Conservation (phyloP, 768 basidiomycete genomes). For the Leucogyrophana mollusca region DNA sequence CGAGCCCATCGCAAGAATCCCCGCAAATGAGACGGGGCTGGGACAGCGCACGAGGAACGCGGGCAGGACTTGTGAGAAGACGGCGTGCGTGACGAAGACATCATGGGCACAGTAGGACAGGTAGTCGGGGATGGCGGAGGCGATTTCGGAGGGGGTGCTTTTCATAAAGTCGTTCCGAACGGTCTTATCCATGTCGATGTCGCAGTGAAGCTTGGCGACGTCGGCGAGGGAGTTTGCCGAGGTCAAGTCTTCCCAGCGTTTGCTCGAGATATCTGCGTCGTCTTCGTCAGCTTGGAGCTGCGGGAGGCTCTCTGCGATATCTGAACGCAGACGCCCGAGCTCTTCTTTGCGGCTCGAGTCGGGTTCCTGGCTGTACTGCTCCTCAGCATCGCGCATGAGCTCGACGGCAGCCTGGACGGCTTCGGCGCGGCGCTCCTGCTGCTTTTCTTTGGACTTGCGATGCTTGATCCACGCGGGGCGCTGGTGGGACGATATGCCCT, state of each 20-base stretch:
- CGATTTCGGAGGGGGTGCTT: conserved; percentile 60
- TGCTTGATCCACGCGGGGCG: conserved; percentile 91
- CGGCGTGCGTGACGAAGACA: conserved; percentile 80
- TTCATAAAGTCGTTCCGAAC: conserved; percentile 77
- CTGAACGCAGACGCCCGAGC: conserved; percentile 36
- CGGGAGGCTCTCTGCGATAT: conserved; percentile 41
- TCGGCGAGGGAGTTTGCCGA: conserved; percentile 90
- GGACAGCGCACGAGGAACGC: conserved; percentile 82
- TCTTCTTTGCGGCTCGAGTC: conserved; percentile 36
- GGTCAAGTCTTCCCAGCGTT: conserved; percentile 92
- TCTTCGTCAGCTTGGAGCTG: conserved; percentile 35
- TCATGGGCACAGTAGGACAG: conserved; percentile 85
- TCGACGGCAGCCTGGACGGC: conserved; percentile 62
- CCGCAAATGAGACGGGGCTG: conserved; percentile 90
- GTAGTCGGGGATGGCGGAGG: conserved; percentile 66
- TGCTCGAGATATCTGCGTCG: conserved; percentile 41
- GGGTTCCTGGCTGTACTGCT: conserved; percentile 34
- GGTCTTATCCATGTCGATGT: conserved; percentile 74
- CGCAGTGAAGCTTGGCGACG: conserved; percentile 88
- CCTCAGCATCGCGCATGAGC: conserved; percentile 43
- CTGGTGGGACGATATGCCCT: conserved; percentile 93
- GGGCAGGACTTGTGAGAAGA: conserved; percentile 76
- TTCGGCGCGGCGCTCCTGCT: conserved; percentile 56
- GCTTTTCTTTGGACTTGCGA: conserved; percentile 64
- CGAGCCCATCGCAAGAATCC: conserved; percentile 88